phyloP scores from a whole-genome alignment of 495 filamentous ascomycete genomes.

The Neurospora tetraspora region DNA sequence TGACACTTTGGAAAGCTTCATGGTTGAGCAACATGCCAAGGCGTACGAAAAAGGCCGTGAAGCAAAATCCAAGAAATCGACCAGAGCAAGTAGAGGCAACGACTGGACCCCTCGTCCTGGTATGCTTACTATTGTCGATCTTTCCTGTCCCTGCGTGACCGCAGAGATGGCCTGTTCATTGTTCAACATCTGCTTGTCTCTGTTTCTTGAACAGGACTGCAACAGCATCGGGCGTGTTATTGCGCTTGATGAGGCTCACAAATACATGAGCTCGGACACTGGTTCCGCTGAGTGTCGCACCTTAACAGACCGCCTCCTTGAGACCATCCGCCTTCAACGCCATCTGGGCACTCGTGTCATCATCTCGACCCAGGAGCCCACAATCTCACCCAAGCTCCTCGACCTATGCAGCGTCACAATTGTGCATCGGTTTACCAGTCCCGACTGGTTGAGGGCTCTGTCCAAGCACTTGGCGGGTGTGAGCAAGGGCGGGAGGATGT shows the following conservation, averaged over 20 bases:
- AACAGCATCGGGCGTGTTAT: constrained; percentile 28
- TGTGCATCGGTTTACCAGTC: constrained; percentile 65
- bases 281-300: constrained; percentile 32
- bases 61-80: neutral
- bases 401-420: constrained; percentile 65
- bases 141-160: constrained; percentile 63
- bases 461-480: constrained; percentile 52
- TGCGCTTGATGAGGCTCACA: constrained; percentile 33
- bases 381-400: constrained; percentile 56
- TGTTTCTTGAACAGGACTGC: constrained; percentile 47
- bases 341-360: constrained; percentile 56
- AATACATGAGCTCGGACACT: constrained; percentile 24
- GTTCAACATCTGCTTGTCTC: constrained; percentile 55
- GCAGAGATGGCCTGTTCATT: constrained; percentile 55
- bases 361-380: constrained; percentile 74
- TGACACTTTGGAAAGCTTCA: constrained; percentile 49
- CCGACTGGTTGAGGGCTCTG: constrained; percentile 55
- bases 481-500: constrained; percentile 13
- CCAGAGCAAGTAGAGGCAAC: constrained; percentile 11
- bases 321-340: constrained; percentile 58
- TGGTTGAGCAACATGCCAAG: constrained; percentile 28
- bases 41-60: neutral
- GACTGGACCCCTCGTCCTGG: constrained; percentile 35
- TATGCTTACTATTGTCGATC: constrained; percentile 60
- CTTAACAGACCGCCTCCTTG: constrained; percentile 56